A percentile compares a stretch with the other conserved stretches of the same genome.
Conservation (phyloP, 768 basidiomycete genomes). For the Chalciporus piperatus region DNA sequence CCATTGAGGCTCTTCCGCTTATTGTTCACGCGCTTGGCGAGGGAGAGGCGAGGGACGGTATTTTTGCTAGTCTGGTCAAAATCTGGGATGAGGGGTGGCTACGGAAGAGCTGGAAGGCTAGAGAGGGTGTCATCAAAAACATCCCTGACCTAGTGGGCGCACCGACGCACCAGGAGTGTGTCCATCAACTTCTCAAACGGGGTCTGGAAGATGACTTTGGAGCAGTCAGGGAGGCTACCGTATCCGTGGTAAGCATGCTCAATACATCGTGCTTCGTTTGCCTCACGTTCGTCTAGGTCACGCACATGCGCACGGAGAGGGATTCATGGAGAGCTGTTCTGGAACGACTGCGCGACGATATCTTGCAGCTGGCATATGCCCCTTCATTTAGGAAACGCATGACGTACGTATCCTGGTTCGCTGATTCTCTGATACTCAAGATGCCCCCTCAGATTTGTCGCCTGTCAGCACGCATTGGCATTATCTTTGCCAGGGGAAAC, state of each 20-base stretch:
- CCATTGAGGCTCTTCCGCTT: conserved; percentile 60
- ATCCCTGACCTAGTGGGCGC: conserved; percentile 51
- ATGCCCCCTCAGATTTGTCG: conserved; percentile 56
- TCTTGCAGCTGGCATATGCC: conserved; percentile 46
- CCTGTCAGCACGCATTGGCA: conserved; percentile 63
- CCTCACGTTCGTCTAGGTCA: conserved; percentile 39
- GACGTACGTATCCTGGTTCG: conserved; percentile 51
- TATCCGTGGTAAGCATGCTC: conserved; percentile 51
- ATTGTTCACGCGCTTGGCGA: conserved; percentile 54
- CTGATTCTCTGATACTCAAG: conserved; percentile 12
- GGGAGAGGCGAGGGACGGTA: conserved; percentile 41
- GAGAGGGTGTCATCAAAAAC: conserved; percentile 63
- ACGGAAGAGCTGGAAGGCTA: conserved; percentile 74
- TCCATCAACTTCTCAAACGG: conserved; percentile 53
- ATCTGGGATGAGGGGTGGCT: conserved; percentile 59
- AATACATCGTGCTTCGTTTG: conserved; percentile 6
- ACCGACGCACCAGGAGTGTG: conserved; percentile 39
- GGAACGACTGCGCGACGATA: conserved; percentile 38
- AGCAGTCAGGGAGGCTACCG: conserved; percentile 79
- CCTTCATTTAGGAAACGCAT: conserved; percentile 58
- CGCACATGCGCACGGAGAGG: conserved; percentile 43
- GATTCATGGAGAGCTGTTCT: conserved; percentile 34
- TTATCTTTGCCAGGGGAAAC: conserved; percentile 33
- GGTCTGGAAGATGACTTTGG: conserved; percentile 78
- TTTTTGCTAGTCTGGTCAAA: conserved; percentile 46